Base-by-base conservation (phyloP, 441 rosid species). In the Metrosideros polymorpha region DNA sequence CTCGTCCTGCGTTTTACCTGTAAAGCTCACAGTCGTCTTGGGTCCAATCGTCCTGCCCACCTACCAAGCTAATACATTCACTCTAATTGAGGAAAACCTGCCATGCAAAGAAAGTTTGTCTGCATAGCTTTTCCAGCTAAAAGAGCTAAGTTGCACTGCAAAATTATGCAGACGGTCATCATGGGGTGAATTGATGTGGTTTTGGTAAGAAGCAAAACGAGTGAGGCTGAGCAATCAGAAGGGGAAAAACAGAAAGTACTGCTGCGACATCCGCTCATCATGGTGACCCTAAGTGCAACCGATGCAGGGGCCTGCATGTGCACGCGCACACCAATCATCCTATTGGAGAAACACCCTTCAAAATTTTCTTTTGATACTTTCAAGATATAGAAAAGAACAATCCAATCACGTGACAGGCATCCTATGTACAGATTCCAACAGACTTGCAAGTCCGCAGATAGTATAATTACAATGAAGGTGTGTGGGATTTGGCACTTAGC, bases 401-500 rank as follows among this genome's bases (percentile, higher is more conserved):
- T 35, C n/a, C 47, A 71, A 71, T 71, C 45, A 35, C 22, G 79
- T 10, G 47, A 71, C 45, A 17, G n/a, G 27, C 45, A 22, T 35
- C 79, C 43, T 71, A 6, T 71, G 79, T 83, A 88, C 82, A 76
- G 22, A 85, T 54, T 84, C 39, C 75, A 85, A 90, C 63, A 22
- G 82, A 87, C 13, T 76, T 15, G 83, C 45, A 12, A 27, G 83
- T 84, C 82, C 14, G 42, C 43, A 49, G 15, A 52, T 54, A 83
- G 19, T 18, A 25, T 75, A 85, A 43, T 30, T 85, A 84, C 90
- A 89, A 45, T 79, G 66, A 18, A 25, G 82, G 63, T n/a, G 27
- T 15, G 47, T 66, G 77, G 43, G 84, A 66, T 85, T 59, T n/a
- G 49, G 49, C 45, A 61, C 86, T 93, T 91, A 94, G 19, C 87